Evolutionary conservation across 176 grass and related monocot genomes (phyloP).

Genomic region (Rhynchospora pubera): DNA sequence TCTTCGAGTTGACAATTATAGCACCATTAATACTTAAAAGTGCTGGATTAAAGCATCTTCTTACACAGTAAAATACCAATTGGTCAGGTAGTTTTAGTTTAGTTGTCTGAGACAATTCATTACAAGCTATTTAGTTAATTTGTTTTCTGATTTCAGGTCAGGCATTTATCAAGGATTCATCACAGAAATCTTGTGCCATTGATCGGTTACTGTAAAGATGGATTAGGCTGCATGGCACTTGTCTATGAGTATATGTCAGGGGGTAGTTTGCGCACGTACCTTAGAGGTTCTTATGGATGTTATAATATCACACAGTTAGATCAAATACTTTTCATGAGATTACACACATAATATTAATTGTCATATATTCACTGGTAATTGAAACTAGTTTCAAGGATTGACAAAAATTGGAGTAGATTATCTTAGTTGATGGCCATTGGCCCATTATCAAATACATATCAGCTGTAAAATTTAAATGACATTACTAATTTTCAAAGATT

Average conservation of each 20-base stretch:
- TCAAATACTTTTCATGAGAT: not conserved
- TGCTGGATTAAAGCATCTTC: not conserved
- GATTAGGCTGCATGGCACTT: slow-evolving; percentile 19
- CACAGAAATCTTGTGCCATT: slow-evolving; percentile 37
- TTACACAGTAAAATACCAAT: not conserved
- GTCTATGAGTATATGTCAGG: slow-evolving; percentile 30
- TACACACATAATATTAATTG: too few relatives aligned
- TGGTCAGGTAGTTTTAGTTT: too few relatives aligned
- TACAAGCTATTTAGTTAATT: too few relatives aligned
- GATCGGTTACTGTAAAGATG: slow-evolving; percentile 30
- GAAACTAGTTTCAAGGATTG: too few relatives aligned
- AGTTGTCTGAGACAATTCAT: too few relatives aligned
- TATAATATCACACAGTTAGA: not conserved
- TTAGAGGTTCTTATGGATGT: slow-evolving; percentile 1
- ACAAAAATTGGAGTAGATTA: too few relatives aligned
- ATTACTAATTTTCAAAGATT: too few relatives aligned
- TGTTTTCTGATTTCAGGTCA: not conserved
- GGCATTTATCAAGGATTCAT: slow-evolving; percentile 18
- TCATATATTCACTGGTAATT: too few relatives aligned
- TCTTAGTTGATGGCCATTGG: too few relatives aligned
- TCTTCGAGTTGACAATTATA: not conserved
- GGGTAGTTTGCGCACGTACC: slow-evolving; percentile 23
- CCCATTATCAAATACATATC: too few relatives aligned
- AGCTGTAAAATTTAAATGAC: too few relatives aligned
- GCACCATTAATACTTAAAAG: not conserved